phyloP scores from a whole-genome alignment of 306 rosid species.

The Myrica gale region DNA sequence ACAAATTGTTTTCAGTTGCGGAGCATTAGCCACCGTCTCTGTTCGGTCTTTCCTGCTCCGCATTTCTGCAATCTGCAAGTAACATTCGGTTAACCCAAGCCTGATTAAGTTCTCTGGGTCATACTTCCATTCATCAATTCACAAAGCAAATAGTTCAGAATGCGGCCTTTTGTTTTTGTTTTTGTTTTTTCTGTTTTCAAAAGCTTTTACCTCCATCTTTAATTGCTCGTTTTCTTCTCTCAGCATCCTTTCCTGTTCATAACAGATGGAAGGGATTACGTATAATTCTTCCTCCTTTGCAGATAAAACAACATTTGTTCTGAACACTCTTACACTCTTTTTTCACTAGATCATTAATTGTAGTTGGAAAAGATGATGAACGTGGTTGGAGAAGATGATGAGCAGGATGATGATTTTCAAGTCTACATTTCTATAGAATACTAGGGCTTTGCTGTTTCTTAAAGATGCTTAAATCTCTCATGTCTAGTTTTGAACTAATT shows the following conservation, averaged over 20 bases:
- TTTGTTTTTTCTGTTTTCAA: no score
- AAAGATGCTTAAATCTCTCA: neutral
- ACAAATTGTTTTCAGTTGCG: constrained; percentile 2
- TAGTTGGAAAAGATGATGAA: neutral
- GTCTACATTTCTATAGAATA: neutral
- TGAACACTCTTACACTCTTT: neutral
- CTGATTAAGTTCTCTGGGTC: neutral
- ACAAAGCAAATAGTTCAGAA: neutral
- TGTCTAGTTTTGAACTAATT: neutral
- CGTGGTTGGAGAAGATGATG: neutral
- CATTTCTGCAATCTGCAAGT: constrained; percentile 28
- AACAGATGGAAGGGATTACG: neutral
- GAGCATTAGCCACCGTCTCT: neutral
- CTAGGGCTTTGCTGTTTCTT: neutral
- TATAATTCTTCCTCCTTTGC: neutral
- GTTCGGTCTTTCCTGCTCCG: neutral
- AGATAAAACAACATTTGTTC: neutral
- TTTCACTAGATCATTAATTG: neutral
- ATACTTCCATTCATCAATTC: neutral
- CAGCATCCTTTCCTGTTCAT: constrained; percentile 13
- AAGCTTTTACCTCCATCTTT: constrained; percentile 18
- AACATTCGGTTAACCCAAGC: neutral
- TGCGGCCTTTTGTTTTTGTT: neutral
- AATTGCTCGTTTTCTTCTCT: constrained; percentile 20
- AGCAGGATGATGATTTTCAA: neutral